Evolutionary conservation across 352 stramenopile species (phyloP).

Genomic region (Phytophthora chlamydospora): DNA sequence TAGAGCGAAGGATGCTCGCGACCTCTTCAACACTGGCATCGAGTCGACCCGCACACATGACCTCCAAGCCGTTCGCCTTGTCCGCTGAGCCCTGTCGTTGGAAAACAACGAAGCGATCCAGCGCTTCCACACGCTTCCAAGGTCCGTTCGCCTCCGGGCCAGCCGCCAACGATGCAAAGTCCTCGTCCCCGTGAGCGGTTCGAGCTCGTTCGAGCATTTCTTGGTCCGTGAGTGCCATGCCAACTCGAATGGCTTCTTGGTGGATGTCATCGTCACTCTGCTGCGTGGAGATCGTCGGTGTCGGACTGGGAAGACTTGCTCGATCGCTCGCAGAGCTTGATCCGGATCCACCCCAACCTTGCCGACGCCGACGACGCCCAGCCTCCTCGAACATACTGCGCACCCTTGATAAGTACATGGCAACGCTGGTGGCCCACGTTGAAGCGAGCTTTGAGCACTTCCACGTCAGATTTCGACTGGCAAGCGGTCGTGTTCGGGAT

Average conservation of each 20-base stretch:
- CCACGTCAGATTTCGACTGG: not conserved
- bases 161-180: conserved; percentile 18
- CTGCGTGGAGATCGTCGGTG: conserved; percentile 10
- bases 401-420: conserved; percentile 8
- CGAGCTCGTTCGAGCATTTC: conserved; percentile 28
- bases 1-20: conserved; percentile 21
- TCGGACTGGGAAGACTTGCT: not conserved
- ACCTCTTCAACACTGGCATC: conserved; percentile 38
- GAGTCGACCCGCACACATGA: conserved; percentile 31
- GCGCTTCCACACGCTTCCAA: conserved; percentile 27
- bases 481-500: too few relatives aligned
- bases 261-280: conserved; percentile 28
- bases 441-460: too few relatives aligned
- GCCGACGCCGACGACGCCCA: conserved; percentile 6
- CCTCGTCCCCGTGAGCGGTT: conserved; percentile 9
- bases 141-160: conserved; percentile 27
- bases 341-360: conserved; percentile 1
- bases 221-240: conserved; percentile 5
- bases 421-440: not conserved
- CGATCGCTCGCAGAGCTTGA: not conserved
- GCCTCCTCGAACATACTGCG: conserved; percentile 17
- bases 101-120: conserved; percentile 26
- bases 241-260: not conserved
- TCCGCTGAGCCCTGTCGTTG: not conserved
- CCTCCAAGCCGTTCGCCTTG: conserved; percentile 12